Conservation (phyloP, 768 basidiomycete species). For the Phlegmacium glaucopus region DNA sequence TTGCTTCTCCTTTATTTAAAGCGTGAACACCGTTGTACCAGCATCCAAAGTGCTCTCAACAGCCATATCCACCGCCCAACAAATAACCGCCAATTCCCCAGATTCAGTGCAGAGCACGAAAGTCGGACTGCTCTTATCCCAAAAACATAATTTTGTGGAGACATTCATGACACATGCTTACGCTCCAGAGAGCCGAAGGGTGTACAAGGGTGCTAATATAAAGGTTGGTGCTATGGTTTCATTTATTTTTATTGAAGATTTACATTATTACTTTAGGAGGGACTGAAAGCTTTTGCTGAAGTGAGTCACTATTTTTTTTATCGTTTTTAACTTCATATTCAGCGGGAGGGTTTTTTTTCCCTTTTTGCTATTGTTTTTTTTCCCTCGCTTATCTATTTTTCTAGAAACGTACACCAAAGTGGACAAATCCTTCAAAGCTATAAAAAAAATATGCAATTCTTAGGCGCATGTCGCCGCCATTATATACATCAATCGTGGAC, state of each 20-base stretch:
- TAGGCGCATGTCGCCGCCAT: background rate
- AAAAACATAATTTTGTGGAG: conserved; percentile 49
- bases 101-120: conserved; percentile 80
- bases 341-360: background rate
- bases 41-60: conserved; percentile 49
- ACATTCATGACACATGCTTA: conserved; percentile 43
- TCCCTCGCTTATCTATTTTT: background rate
- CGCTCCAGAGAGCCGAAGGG: conserved; percentile 45
- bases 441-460: conserved; percentile 21
- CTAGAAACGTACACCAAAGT: conserved; percentile 44
- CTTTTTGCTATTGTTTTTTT: background rate
- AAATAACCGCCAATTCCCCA: conserved; percentile 65
- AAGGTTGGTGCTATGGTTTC: conserved; percentile 42
- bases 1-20: conserved; percentile 17
- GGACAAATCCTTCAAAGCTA: conserved; percentile 58
- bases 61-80: conserved; percentile 59
- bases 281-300: conserved; percentile 64
- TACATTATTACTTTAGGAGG: conserved; percentile 46
- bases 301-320: conserved; percentile 39
- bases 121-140: conserved; percentile 55
- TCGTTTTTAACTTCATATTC: conserved; percentile 1
- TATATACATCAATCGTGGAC: no score
- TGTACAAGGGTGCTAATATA: conserved; percentile 66
- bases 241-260: background rate
- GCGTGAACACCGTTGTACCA: conserved; percentile 72